Evolutionary conservation across 2,329 filamentous ascomycete genomes (phyloP), one percentile per base, ranked within the genome.

Genomic region (Xylaria sp.): DNA sequence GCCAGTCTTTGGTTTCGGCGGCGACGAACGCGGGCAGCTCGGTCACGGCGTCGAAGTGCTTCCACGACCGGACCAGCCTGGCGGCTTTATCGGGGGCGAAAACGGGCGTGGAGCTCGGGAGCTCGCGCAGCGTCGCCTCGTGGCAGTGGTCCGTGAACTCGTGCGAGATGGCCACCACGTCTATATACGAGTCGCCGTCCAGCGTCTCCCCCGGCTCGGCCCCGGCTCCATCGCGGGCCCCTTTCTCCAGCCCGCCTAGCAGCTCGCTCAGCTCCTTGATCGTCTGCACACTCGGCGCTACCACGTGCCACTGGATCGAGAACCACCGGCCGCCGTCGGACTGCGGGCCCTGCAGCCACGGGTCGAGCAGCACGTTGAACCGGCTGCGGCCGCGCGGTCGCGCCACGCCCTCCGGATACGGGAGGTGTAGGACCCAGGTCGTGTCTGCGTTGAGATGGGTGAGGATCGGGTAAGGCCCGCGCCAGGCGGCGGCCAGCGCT

Each of bases 61-160:
- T 72, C 85, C 86, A 90, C 3, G 79, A 79, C 2, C 77, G 73
- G 37, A 90, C 84, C 19, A 87, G 75, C 11, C 76, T 76, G 0
- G 83, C 84, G 0, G 87, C 87, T 72, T 86, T 82, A 67, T 82
- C 79, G 2, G 84, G 82, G 11, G 87, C 87, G 60, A 89, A 83
- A 0, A 90, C 78, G 0, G 87, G 85, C 3, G 87, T 83, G 43
- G 78, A 72, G 1, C 68, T 66, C 5, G 83, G 76, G 3, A 90
- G 73, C 67, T 88, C 81, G 43, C 82, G 71, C 25, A 90, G 75
- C 13, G 87, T 90, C 2, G 83, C 79, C 62, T 83, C 79, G 68
- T 90, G 87, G 72, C 86, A 89, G 70, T 89, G 88, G 69, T 90
- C 87, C 1, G 87, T 89, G 67, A 90, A 90, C 71, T 90, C 87